Evolutionary conservation across 805 yeast genomes (phyloP).

Genomic region (Wickerhamiella slavikovae): DNA sequence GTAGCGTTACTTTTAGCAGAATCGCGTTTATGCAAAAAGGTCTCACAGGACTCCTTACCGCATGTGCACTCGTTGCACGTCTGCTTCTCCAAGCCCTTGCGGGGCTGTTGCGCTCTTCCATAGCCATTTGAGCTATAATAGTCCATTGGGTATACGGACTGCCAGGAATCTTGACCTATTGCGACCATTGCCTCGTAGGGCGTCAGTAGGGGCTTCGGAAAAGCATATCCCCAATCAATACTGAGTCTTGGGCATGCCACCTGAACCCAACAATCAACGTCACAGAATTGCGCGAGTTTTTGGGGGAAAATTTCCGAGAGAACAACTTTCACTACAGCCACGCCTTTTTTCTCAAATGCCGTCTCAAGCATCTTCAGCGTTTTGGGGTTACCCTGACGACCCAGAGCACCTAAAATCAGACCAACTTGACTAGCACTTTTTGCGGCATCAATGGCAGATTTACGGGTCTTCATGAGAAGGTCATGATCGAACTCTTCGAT

Average conservation of each 20-base stretch:
- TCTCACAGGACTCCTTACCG: too few species aligned
- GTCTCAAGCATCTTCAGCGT: slow-evolving; percentile 51
- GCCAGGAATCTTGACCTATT: slow-evolving; percentile 38
- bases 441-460: slow-evolving; percentile 53
- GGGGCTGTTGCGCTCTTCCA: slow-evolving; percentile 66
- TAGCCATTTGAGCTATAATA: slow-evolving; percentile 79
- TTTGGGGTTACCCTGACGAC: slow-evolving; percentile 78
- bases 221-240: slow-evolving; percentile 98
- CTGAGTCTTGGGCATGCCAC: slow-evolving; percentile 94
- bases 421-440: slow-evolving; percentile 46
- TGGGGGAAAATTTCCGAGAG: slow-evolving; percentile 86
- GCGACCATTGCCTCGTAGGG: slow-evolving; percentile 94
- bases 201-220: slow-evolving; percentile 72
- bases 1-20: too few species aligned
- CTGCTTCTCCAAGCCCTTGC: background rate
- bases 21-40: too few species aligned
- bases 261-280: slow-evolving; percentile 86
- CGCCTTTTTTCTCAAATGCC: slow-evolving; percentile 32
- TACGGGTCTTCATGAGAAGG: slow-evolving; percentile 55
- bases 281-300: slow-evolving; percentile 78
- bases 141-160: slow-evolving; percentile 76
- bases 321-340: slow-evolving; percentile 58
- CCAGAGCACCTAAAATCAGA: slow-evolving; percentile 75
- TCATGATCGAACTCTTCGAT: slow-evolving; percentile 72
- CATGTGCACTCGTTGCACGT: background rate